Evolutionary conservation across 768 basidiomycete species (phyloP).

Genomic region (Strobilomyces confusus): DNA sequence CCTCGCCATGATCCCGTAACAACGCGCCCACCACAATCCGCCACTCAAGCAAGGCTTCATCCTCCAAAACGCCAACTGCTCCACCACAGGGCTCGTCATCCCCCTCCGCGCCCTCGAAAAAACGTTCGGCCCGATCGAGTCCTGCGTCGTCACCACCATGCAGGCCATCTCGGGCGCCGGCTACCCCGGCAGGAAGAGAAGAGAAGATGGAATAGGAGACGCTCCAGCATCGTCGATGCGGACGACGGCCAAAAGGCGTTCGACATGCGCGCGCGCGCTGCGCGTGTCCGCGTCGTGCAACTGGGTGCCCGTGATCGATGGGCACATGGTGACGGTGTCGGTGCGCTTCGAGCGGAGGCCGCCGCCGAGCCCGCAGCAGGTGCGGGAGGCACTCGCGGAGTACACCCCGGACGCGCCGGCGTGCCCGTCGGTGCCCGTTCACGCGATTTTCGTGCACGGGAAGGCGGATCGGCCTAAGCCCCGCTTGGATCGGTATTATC

Average conservation of each 20-base stretch:
- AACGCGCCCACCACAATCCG: constrained; percentile 64
- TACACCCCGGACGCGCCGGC: constrained; percentile 77
- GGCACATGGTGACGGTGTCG: constrained; percentile 88
- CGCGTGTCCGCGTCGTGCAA: constrained; percentile 91
- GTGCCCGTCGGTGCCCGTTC: constrained; percentile 83
- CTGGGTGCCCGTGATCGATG: constrained; percentile 93
- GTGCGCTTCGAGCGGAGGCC: constrained; percentile 78
- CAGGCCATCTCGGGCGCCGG: constrained; percentile 97
- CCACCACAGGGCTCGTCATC: constrained; percentile 89
- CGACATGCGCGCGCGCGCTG: constrained; percentile 79
- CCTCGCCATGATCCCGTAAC: constrained; percentile 78
- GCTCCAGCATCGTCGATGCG: constrained; percentile 56
- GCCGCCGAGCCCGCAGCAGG: constrained; percentile 82
- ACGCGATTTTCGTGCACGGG: constrained; percentile 89
- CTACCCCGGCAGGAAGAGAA: constrained; percentile 95
- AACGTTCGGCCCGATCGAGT: constrained; percentile 91
- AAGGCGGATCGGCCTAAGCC: constrained; percentile 93
- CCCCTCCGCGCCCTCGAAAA: constrained; percentile 89
- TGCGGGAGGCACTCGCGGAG: constrained; percentile 70
- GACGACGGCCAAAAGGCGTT: constrained; percentile 60
- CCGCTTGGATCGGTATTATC: constrained; percentile 82
- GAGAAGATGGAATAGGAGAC: constrained; percentile 99
- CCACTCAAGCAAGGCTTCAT: constrained; percentile 84
- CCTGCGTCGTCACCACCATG: constrained; percentile 89
- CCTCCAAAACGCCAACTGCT: constrained; percentile 98